Evolutionary conservation across 495 filamentous ascomycete genomes (phyloP).

Genomic region (Amorphotheca resinae): DNA sequence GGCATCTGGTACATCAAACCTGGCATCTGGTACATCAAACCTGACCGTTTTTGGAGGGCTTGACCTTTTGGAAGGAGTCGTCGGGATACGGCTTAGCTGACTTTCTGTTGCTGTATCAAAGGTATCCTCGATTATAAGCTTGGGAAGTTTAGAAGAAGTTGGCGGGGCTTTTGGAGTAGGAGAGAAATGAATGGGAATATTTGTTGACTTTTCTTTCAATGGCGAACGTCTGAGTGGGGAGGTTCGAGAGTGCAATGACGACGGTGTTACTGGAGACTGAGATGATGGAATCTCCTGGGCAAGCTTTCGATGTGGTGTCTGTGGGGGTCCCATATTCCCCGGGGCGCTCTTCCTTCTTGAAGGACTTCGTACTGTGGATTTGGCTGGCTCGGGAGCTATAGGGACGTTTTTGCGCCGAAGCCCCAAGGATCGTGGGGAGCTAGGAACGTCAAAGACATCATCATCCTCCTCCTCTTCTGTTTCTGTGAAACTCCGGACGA

Average conservation of each 20-base stretch:
- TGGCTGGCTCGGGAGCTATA: not conserved
- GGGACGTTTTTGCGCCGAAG: not conserved
- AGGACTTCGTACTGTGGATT: not conserved
- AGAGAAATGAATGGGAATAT: slow-evolving; percentile 13
- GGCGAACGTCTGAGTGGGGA: slow-evolving; percentile 5
- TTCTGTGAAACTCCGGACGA: not conserved
- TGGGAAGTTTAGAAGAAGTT: slow-evolving; percentile 7
- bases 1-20: slow-evolving; percentile 11
- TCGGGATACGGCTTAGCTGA: slow-evolving; percentile 3
- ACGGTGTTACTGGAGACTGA: slow-evolving; percentile 19
- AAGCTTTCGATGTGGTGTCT: slow-evolving; percentile 11
- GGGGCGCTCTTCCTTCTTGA: not conserved
- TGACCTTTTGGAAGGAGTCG: slow-evolving; percentile 9
- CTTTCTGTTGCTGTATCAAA: slow-evolving; percentile 11
- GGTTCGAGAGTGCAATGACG: slow-evolving; percentile 6
- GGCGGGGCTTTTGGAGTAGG: not conserved
- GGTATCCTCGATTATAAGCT: slow-evolving; percentile 14
- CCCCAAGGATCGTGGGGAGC: not conserved
- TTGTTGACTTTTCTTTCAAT: slow-evolving; percentile 9
- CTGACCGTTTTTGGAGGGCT: slow-evolving; percentile 20
- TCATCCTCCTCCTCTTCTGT: not conserved
- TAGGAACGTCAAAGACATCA: not conserved
- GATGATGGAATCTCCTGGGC: slow-evolving; percentile 19
- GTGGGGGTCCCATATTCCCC: slow-evolving; percentile 11
- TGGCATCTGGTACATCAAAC: slow-evolving; percentile 11